A percentile compares a stretch with the other conserved stretches of the same genome.
phyloP scores from a whole-genome alignment of 2,329 filamentous ascomycete species.

The Penicillium sp. region DNA sequence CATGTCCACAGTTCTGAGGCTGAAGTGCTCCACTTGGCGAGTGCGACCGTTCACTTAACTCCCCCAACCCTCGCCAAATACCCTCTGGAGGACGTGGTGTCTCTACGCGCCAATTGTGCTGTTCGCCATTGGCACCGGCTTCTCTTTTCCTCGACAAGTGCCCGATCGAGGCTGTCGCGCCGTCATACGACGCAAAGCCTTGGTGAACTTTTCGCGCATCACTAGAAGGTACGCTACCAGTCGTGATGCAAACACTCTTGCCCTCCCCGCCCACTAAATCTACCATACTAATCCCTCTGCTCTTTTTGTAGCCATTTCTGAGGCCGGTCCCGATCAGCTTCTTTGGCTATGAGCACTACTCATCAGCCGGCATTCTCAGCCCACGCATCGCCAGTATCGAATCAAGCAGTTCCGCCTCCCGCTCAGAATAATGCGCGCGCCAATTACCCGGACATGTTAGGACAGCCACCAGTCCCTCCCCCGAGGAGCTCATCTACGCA shows the following conservation, averaged over 20 bases:
- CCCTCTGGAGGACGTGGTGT: constrained; percentile 25
- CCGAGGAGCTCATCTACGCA: constrained; percentile 78
- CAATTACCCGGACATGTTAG: constrained; percentile 52
- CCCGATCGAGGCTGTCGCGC: constrained; percentile 23
- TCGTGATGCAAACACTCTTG: constrained; percentile 61
- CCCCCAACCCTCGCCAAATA: constrained; percentile 17
- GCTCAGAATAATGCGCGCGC: constrained; percentile 32
- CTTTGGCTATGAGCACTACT: constrained; percentile 46
- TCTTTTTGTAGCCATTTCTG: constrained; percentile 28
- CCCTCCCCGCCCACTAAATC: constrained; percentile 49
- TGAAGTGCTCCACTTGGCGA: constrained; percentile 20
- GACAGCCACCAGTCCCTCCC: constrained; percentile 66
- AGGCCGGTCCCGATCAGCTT: constrained; percentile 33
- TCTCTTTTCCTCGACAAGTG: constrained; percentile 14
- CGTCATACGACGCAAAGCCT: constrained; percentile 22
- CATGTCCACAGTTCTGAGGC: constrained; percentile 18
- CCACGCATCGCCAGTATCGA: constrained; percentile 43
- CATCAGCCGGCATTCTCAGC: constrained; percentile 44
- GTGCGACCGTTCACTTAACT: constrained; percentile 25
- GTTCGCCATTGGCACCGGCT: constrained; percentile 24
- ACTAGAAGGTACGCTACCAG: constrained; percentile 58
- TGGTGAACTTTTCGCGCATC: constrained; percentile 21
- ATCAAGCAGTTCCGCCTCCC: constrained; percentile 28
- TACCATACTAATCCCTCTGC: constrained; percentile 21
- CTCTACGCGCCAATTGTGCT: constrained; percentile 20